These are phyloP conservation scores for Saccharomycopsis schoenii DNA, from an alignment of 805 yeast species.

Conservation along the genomic window DNA sequence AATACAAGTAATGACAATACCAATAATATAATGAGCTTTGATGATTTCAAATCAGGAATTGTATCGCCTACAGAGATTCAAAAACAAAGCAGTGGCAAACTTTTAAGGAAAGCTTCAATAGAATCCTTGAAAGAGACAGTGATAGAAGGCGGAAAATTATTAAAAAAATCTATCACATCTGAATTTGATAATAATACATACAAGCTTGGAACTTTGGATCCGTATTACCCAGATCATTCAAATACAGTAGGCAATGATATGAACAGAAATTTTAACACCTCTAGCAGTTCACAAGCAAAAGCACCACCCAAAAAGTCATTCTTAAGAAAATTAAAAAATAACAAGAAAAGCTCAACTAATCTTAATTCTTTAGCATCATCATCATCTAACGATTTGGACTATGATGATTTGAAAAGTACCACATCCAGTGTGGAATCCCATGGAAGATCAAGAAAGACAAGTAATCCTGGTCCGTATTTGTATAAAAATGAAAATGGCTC, in stretches of 20 bases:
- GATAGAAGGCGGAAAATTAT: slow-evolving; percentile 12
- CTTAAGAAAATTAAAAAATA: slow-evolving; percentile 11
- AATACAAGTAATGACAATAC: neutral
- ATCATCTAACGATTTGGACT: neutral
- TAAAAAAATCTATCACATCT: slow-evolving; percentile 7
- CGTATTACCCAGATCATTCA: neutral
- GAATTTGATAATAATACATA: neutral
- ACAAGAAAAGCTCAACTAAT: slow-evolving; percentile 3
- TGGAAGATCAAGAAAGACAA: neutral
- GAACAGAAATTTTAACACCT: neutral
- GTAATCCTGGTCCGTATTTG: neutral
- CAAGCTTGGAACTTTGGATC: neutral
- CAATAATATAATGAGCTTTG: neutral
- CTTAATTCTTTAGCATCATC: neutral
- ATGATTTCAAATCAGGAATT: slow-evolving; percentile 8
- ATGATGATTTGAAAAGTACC: slow-evolving; percentile 4
- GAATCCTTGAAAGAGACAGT: slow-evolving; percentile 16
- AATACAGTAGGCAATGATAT: slow-evolving; percentile 8
- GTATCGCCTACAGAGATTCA: slow-evolving; percentile 16
- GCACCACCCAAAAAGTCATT: slow-evolving; percentile 14
- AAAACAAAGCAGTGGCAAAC: slow-evolving; percentile 1
- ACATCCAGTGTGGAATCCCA: slow-evolving; percentile 11
- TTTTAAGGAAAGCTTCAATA: slow-evolving; percentile 10
- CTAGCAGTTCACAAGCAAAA: slow-evolving; percentile 1
- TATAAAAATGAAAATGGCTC: slow-evolving; percentile 10